Evolutionary conservation across 164 flowering plant species (phyloP).

Genomic region (Santalum album): DNA sequence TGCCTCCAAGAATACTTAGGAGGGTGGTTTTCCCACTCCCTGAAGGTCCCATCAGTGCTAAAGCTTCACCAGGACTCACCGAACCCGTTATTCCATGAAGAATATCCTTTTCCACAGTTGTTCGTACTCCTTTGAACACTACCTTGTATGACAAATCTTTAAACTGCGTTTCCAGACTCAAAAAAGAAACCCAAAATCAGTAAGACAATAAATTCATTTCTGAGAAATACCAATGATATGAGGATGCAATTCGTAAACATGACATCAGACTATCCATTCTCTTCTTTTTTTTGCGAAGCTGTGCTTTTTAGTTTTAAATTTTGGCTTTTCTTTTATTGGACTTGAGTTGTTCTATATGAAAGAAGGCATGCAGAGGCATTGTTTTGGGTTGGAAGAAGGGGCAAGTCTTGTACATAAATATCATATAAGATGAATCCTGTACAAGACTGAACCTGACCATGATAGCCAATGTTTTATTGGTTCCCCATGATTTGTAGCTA

Average conservation of each 20-base stretch:
- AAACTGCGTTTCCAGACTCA: conserved; percentile 50
- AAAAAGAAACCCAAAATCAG: not conserved
- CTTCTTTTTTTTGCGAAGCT: not conserved
- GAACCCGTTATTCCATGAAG: conserved; percentile 77
- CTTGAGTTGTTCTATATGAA: not conserved
- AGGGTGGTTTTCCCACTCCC: conserved; percentile 94
- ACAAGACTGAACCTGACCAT: conserved; percentile 59
- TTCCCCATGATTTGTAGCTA: conserved; percentile 19
- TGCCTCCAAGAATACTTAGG: conserved; percentile 72
- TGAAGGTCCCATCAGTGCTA: conserved; percentile 96
- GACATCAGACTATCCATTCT: conserved; percentile 4
- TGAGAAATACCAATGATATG: not conserved
- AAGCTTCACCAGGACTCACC: conserved; percentile 74
- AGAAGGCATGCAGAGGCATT: not conserved
- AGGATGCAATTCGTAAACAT: not conserved
- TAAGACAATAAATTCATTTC: not conserved
- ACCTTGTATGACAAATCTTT: conserved; percentile 79
- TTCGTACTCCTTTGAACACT: conserved; percentile 46
- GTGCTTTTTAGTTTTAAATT: not conserved
- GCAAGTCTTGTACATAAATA: conserved; percentile 45
- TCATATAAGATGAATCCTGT: conserved; percentile 31
- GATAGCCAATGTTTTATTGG: conserved; percentile 28
- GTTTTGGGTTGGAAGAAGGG: conserved; percentile 13
- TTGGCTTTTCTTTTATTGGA: not conserved
- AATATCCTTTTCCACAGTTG: conserved; percentile 55